Evolutionary conservation across 495 filamentous ascomycete species (phyloP).

Genomic region (Jackrogersella multiformis): DNA sequence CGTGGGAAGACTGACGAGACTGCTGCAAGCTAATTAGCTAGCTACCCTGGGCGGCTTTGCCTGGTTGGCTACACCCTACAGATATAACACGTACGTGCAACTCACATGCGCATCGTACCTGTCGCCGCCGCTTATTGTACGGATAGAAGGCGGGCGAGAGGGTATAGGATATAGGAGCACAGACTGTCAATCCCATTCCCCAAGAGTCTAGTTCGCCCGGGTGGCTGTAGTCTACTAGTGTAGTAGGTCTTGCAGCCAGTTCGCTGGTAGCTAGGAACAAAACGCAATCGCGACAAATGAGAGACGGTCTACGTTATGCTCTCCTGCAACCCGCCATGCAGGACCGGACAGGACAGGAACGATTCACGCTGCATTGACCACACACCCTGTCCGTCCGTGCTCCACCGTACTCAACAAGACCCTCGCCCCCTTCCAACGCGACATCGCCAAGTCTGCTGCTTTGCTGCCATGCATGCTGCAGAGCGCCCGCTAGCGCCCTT

Average conservation of each 20-base stretch:
- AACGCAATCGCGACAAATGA: conserved; percentile 33
- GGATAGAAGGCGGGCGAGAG: conserved; percentile 17
- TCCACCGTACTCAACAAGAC: conserved; percentile 23
- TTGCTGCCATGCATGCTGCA: conserved; percentile 40
- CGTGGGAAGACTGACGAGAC: conserved; percentile 26
- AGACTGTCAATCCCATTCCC: conserved; percentile 26
- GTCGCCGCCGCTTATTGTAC: conserved; percentile 6
- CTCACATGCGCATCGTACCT: conserved; percentile 24
- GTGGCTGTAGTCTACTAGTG: conserved; percentile 17
- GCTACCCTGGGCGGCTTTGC: conserved; percentile 11
- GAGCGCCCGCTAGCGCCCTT: conserved; percentile 28
- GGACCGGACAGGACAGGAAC: conserved; percentile 44
- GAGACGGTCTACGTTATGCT: conserved; percentile 13
- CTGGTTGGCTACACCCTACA: conserved; percentile 26
- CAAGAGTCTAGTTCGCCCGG: conserved; percentile 24
- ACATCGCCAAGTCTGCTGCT: conserved; percentile 39
- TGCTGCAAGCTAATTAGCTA: conserved; percentile 25
- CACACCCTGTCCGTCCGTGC: conserved; percentile 27
- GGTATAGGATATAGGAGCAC: conserved; percentile 20
- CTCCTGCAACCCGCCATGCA: conserved; percentile 41
- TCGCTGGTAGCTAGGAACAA: conserved; percentile 41
- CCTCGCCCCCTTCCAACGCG: conserved; percentile 35
- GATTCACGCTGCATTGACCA: conserved; percentile 42
- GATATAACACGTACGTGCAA: conserved; percentile 14
- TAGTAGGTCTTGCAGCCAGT: conserved; percentile 28